A percentile compares a stretch with the other conserved stretches of the same genome.
Evolutionary conservation across 208 protist genomes (phyloP).

Genomic region (Trypanosoma avium): DNA sequence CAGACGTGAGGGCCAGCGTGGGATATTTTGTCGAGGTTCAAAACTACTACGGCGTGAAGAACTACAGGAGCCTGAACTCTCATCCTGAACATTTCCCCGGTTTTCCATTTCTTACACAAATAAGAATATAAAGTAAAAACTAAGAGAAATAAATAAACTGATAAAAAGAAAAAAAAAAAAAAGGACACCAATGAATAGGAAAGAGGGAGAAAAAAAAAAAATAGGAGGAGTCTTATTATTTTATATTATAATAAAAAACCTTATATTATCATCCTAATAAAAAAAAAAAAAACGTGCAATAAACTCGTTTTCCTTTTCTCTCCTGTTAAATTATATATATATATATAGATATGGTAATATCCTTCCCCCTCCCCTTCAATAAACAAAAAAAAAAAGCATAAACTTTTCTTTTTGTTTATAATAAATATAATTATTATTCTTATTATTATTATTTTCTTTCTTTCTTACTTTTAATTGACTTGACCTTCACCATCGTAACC

Average conservation of each 20-base stretch:
- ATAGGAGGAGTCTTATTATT: not conserved
- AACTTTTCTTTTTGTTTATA: too few species aligned
- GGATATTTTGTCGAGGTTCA: too few species aligned
- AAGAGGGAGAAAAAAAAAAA: not conserved
- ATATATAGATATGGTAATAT: not conserved
- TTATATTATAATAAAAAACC: not conserved
- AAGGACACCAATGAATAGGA: not conserved
- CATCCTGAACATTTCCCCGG: too few species aligned
- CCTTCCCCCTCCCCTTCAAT: not conserved
- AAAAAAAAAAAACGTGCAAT: not conserved
- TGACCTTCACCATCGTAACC: conserved; percentile 86
- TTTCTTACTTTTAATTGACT: conserved; percentile 24
- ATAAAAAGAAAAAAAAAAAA: conserved; percentile 23
- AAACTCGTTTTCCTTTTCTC: too few species aligned
- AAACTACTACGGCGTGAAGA: too few species aligned
- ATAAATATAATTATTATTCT: not conserved
- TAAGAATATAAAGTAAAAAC: conserved; percentile 13
- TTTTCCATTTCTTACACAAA: too few species aligned
- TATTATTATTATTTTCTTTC: conserved; percentile 5
- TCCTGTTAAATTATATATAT: conserved; percentile 13
- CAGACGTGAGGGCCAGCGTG: too few species aligned
- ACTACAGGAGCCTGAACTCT: too few species aligned
- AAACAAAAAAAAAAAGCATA: conserved; percentile 5
- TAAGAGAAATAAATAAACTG: too few species aligned
- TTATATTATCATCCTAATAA: too few species aligned